Evolutionary conservation across 768 basidiomycete species (phyloP).

Genomic region (Paxillus rubicundulus): DNA sequence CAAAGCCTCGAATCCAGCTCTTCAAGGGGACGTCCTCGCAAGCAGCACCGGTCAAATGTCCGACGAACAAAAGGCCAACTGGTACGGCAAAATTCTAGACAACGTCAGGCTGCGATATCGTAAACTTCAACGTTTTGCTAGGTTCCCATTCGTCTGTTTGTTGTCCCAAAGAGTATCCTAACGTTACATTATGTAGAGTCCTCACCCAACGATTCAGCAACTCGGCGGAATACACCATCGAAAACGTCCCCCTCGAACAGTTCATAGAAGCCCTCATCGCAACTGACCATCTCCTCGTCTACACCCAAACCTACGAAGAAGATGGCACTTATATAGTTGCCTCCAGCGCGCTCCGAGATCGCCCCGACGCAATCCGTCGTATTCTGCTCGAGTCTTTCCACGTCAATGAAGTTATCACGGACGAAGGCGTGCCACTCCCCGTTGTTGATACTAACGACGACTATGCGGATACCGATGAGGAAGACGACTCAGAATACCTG

Average conservation of each 20-base stretch:
- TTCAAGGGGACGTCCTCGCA: constrained; percentile 35
- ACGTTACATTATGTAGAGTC: constrained; percentile 39
- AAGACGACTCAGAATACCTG: constrained; percentile 68
- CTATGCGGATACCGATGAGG: constrained; percentile 48
- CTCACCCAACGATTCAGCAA: constrained; percentile 88
- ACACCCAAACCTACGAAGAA: constrained; percentile 81
- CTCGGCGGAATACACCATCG: constrained; percentile 86
- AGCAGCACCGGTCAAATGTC: constrained; percentile 57
- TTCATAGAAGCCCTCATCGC: constrained; percentile 78
- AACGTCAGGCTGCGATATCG: constrained; percentile 89
- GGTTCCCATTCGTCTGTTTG: constrained; percentile 42
- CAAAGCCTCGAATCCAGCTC: constrained; percentile 31
- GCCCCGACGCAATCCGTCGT: constrained; percentile 71
- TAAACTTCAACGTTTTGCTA: constrained; percentile 90
- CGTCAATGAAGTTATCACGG: constrained; percentile 56
- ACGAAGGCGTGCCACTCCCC: constrained; percentile 47
- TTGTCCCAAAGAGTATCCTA: constrained; percentile 1
- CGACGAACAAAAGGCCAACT: constrained; percentile 76
- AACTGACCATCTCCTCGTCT: constrained; percentile 91
- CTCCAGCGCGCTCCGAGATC: constrained; percentile 69
- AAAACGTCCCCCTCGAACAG: constrained; percentile 67
- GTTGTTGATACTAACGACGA: constrained; percentile 36
- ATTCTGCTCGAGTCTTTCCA: constrained; percentile 87
- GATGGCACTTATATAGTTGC: constrained; percentile 93
- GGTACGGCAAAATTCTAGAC: constrained; percentile 93